A percentile compares a stretch with the other conserved stretches of the same genome.
Conservation (phyloP, 2,329 filamentous ascomycete species). For the Alternaria sp. region DNA sequence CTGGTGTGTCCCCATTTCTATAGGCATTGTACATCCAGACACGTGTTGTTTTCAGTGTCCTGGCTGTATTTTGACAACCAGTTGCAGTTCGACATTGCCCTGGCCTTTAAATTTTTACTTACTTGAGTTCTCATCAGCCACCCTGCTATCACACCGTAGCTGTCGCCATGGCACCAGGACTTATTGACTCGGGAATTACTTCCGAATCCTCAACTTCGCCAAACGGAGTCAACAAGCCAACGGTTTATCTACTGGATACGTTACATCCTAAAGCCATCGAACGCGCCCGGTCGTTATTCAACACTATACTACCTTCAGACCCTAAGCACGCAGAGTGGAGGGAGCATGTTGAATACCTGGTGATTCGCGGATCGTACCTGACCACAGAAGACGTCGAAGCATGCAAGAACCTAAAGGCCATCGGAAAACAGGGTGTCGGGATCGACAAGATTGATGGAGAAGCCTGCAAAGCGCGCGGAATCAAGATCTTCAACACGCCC, state of each 20-base stretch:
- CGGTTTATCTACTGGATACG: slow-evolving; percentile 53
- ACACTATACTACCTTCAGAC: slow-evolving; percentile 49
- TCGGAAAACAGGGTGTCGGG: slow-evolving; percentile 60
- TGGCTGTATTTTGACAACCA: neutral
- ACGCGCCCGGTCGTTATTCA: slow-evolving; percentile 51
- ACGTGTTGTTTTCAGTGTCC: neutral
- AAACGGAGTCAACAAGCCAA: slow-evolving; percentile 36
- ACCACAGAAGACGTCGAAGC: slow-evolving; percentile 51
- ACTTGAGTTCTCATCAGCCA: neutral
- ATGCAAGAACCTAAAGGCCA: slow-evolving; percentile 51
- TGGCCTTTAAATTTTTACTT: neutral
- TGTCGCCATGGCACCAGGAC: neutral
- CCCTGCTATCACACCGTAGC: neutral
- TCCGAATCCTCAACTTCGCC: neutral
- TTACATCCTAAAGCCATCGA: slow-evolving; percentile 51
- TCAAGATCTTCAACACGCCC: slow-evolving; percentile 59
- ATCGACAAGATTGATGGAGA: slow-evolving; percentile 55
- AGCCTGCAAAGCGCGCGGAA: slow-evolving; percentile 51
- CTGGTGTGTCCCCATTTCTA: neutral
- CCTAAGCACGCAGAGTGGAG: slow-evolving; percentile 52
- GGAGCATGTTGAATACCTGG: slow-evolving; percentile 51
- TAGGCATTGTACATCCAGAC: neutral
- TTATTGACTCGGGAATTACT: neutral
- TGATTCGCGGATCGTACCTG: slow-evolving; percentile 51
- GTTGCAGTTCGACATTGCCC: neutral